These are phyloP conservation scores for Panicum hallii DNA, from an alignment of 202 grass and related monocot genomes.

Conservation along the genomic window DNA sequence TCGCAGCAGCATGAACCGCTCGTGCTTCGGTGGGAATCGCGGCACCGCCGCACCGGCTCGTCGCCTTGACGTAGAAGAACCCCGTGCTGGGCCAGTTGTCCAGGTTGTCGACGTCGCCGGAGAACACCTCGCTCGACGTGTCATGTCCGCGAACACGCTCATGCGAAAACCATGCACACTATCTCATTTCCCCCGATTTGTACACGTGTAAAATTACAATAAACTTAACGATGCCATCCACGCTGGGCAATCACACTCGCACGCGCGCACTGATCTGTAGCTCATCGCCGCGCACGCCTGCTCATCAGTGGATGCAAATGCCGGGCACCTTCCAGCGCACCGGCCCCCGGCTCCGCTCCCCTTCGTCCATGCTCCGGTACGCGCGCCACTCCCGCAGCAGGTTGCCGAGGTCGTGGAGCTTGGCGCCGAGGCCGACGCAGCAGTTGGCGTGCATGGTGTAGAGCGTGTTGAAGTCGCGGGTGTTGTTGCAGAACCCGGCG, in stretches of 20 bases:
- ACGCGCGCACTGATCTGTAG: not conserved
- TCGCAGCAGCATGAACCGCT: no score
- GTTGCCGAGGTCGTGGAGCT: conserved; percentile 68
- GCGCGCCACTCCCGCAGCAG: conserved; percentile 60
- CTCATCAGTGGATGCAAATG: conserved; percentile 27
- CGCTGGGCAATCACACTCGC: not conserved
- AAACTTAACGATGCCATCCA: not conserved
- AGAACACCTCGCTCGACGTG: no score
- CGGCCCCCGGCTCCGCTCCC: not conserved
- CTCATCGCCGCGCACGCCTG: no score
- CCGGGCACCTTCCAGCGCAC: conserved; percentile 32
- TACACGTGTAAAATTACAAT: not conserved
- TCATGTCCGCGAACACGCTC: no score
- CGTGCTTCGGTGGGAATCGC: no score
- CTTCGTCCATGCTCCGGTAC: conserved; percentile 1
- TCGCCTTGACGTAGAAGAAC: no score
- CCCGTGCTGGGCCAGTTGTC: no score
- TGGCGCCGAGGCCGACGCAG: conserved; percentile 69
- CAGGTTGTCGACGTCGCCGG: no score
- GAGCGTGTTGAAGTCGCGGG: conserved; percentile 47
- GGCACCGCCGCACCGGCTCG: no score
- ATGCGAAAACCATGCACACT: not conserved
- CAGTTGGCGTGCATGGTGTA: conserved; percentile 96
- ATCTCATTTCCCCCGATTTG: not conserved
- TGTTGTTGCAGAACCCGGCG: conserved; percentile 56